These are phyloP conservation scores for Haberlea rhodopensis DNA, from an alignment of 257 asterid species.

Conservation along the genomic window DNA sequence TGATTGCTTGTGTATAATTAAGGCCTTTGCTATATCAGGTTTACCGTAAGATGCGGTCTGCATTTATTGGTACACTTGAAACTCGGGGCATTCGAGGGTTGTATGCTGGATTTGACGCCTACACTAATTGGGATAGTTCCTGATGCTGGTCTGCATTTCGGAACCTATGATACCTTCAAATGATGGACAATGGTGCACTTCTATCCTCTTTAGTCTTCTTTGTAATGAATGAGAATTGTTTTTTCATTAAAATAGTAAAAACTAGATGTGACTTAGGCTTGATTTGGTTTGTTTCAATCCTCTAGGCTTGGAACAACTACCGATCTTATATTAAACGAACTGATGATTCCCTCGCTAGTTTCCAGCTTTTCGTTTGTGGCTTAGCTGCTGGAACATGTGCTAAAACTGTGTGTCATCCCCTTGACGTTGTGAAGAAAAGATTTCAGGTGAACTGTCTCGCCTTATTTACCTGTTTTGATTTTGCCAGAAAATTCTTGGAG, in stretches of 20 bases:
- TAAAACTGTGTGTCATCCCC: slow-evolving; percentile 90
- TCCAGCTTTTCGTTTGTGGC: slow-evolving; percentile 83
- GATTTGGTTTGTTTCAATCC: slow-evolving; percentile 19
- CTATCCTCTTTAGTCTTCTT: slow-evolving; percentile 6
- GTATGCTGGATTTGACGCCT: slow-evolving; percentile 87
- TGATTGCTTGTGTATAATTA: slow-evolving; percentile 9
- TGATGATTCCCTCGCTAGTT: slow-evolving; percentile 54
- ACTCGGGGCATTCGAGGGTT: slow-evolving; percentile 76
- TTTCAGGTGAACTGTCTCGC: slow-evolving; percentile 62
- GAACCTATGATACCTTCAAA: slow-evolving; percentile 90
- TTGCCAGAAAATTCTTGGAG: not conserved
- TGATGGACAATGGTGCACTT: slow-evolving; percentile 74
- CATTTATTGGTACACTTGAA: slow-evolving; percentile 52
- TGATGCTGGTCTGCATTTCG: slow-evolving; percentile 93
- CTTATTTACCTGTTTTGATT: not conserved
- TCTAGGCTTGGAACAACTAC: slow-evolving; percentile 65
- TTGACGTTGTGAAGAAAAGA: slow-evolving; percentile 95
- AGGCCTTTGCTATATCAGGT: slow-evolving; percentile 46
- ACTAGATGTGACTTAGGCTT: not conserved
- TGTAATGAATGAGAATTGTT: not conserved
- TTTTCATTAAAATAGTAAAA: not conserved
- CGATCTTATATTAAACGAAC: slow-evolving; percentile 33
- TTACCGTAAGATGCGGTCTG: slow-evolving; percentile 85
- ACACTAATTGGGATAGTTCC: slow-evolving; percentile 84
- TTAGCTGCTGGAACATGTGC: slow-evolving; percentile 87